Evolutionary conservation across 1,139 yeast species (phyloP).

Genomic region (Ashbya aceris): DNA sequence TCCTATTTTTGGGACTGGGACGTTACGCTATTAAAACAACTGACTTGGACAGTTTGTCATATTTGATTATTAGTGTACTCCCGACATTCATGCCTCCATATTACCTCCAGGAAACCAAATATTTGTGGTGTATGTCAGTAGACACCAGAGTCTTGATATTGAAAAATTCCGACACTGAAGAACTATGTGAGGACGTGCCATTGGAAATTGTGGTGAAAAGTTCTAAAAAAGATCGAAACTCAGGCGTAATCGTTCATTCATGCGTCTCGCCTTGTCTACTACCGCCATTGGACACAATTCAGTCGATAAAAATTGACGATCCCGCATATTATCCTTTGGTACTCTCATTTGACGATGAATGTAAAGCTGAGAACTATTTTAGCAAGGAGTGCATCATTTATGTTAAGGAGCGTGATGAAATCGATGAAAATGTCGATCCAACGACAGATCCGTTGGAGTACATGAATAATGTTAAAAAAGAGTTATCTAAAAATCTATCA

Average conservation of each 20-base stretch:
- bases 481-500: conserved; percentile 2
- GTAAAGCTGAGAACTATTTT: conserved; percentile 19
- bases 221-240: conserved; percentile 24
- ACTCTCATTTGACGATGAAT: conserved; percentile 17
- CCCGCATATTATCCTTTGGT: conserved; percentile 25
- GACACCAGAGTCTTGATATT: conserved; percentile 73
- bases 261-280: conserved; percentile 55
- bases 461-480: conserved; percentile 11
- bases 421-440: conserved; percentile 4
- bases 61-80: conserved; percentile 64
- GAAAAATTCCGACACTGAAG: conserved; percentile 55
- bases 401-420: conserved; percentile 13
- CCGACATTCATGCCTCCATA: conserved; percentile 70
- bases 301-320: conserved; percentile 17
- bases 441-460: conserved; percentile 7
- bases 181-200: conserved; percentile 34
- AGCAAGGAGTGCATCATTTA: conserved; percentile 23
- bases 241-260: conserved; percentile 17
- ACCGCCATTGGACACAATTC: conserved; percentile 48
- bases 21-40: conserved; percentile 69
- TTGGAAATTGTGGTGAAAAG: conserved; percentile 39
- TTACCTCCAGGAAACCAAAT: conserved; percentile 78
- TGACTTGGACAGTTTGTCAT: conserved; percentile 26
- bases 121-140: conserved; percentile 84
- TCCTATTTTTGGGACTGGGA: conserved; percentile 85